phyloP scores from a whole-genome alignment of 192 early-diverging fungal genomes.

The Backusella morwellensis region DNA sequence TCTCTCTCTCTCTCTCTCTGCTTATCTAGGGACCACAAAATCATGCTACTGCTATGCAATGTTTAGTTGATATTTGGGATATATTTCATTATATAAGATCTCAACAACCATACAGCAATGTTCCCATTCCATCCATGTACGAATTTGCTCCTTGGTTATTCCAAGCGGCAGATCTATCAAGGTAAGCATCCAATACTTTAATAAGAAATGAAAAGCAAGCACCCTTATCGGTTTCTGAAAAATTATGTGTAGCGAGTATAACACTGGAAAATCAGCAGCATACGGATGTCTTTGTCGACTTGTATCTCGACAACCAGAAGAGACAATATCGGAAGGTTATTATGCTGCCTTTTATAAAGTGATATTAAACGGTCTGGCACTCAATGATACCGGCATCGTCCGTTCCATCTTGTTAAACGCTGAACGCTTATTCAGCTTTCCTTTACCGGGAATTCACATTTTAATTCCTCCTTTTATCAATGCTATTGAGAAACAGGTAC shows the following conservation, averaged over 20 bases:
- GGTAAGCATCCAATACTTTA: slow-evolving; percentile 37
- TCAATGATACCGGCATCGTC: slow-evolving; percentile 55
- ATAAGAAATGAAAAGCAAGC: not conserved
- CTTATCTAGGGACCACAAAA: slow-evolving; percentile 48
- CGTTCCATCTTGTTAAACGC: slow-evolving; percentile 69
- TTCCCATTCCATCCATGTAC: slow-evolving; percentile 63
- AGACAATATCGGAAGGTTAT: slow-evolving; percentile 52
- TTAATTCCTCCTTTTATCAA: slow-evolving; percentile 64
- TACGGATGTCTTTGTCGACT: slow-evolving; percentile 70
- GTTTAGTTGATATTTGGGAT: slow-evolving; percentile 68
- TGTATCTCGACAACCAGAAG: slow-evolving; percentile 73
- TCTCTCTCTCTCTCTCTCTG: too few species aligned
- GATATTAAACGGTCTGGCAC: slow-evolving; percentile 58
- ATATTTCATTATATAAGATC: slow-evolving; percentile 47
- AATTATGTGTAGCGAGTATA: slow-evolving; percentile 47
- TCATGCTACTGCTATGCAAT: slow-evolving; percentile 63
- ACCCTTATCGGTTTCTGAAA: not conserved
- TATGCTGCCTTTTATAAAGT: slow-evolving; percentile 71
- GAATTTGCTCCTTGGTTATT: slow-evolving; percentile 81
- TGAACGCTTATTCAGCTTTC: slow-evolving; percentile 62
- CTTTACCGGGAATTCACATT: slow-evolving; percentile 68
- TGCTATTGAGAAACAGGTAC: slow-evolving; percentile 61
- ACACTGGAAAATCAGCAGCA: slow-evolving; percentile 61
- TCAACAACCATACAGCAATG: slow-evolving; percentile 54
- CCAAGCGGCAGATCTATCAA: slow-evolving; percentile 59